Conservation (phyloP, 345 rosid genomes). For the Salix dunnii region DNA sequence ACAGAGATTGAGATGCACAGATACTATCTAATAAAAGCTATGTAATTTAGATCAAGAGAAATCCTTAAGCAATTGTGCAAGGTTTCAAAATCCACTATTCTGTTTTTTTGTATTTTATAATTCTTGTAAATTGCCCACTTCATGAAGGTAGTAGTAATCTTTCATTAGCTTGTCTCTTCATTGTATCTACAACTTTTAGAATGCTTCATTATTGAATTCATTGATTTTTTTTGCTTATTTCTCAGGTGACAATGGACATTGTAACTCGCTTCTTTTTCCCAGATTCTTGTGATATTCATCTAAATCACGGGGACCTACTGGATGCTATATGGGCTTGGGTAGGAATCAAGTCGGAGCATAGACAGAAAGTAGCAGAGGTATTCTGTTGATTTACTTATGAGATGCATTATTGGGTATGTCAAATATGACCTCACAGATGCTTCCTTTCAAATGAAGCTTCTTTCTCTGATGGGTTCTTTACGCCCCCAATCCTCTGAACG, state of each 20-base stretch:
- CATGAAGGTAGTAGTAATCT: background rate
- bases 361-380: slow-evolving; percentile 94
- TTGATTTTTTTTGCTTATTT: slow-evolving; percentile 13
- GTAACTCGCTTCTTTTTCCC: slow-evolving; percentile 51
- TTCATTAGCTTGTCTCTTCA: background rate
- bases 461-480: slow-evolving; percentile 76
- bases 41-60: background rate
- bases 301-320: slow-evolving; percentile 85
- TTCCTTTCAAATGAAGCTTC: slow-evolving; percentile 57
- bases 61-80: background rate
- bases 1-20: background rate
- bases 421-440: slow-evolving; percentile 27
- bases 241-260: slow-evolving; percentile 73
- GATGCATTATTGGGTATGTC: slow-evolving; percentile 5
- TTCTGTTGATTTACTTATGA: slow-evolving; percentile 9
- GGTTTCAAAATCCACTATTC: background rate
- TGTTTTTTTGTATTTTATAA: background rate
- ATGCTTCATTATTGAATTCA: background rate
- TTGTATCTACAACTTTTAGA: background rate
- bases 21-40: background rate
- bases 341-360: slow-evolving; percentile 81
- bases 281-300: slow-evolving; percentile 75
- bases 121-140: background rate
- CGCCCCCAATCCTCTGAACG: slow-evolving; percentile 94
- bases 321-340: slow-evolving; percentile 96